Evolutionary conservation across 768 basidiomycete species (phyloP).

Genomic region (Tulasnella sp.): DNA sequence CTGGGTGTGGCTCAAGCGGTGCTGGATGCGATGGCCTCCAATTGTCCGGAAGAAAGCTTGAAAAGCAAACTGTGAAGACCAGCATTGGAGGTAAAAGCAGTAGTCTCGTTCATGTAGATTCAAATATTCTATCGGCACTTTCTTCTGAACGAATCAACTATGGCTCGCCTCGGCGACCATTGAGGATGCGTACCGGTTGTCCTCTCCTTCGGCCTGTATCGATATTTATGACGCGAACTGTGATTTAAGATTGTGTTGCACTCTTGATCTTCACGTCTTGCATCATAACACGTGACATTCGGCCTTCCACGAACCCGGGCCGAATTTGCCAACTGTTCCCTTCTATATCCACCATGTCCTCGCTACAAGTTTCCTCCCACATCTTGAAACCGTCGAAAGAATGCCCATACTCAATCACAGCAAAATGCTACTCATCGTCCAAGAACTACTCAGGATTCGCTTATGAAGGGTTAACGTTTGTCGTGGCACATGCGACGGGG

Average conservation of each 20-base stretch:
- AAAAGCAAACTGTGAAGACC: neutral
- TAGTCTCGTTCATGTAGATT: neutral
- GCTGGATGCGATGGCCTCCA: neutral
- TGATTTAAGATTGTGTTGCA: neutral
- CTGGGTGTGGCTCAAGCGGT: constrained; percentile 3
- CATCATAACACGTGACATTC: neutral
- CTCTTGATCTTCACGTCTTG: neutral
- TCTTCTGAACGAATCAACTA: too few species aligned
- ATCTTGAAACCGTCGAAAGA: neutral
- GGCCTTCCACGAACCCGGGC: neutral
- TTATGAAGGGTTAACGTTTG: neutral
- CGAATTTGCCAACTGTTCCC: neutral
- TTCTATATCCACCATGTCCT: neutral
- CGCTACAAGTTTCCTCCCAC: neutral
- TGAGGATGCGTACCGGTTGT: too few species aligned
- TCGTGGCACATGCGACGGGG: constrained; percentile 3
- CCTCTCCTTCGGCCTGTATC: neutral
- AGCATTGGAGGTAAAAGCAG: neutral
- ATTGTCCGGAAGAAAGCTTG: neutral
- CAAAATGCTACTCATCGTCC: neutral
- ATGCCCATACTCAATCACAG: neutral
- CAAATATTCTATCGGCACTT: too few species aligned
- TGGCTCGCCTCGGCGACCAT: too few species aligned
- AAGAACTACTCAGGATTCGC: neutral
- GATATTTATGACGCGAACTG: neutral